Conservation (phyloP, 116 monocot genomes). For the Cymodocea nodosa region DNA sequence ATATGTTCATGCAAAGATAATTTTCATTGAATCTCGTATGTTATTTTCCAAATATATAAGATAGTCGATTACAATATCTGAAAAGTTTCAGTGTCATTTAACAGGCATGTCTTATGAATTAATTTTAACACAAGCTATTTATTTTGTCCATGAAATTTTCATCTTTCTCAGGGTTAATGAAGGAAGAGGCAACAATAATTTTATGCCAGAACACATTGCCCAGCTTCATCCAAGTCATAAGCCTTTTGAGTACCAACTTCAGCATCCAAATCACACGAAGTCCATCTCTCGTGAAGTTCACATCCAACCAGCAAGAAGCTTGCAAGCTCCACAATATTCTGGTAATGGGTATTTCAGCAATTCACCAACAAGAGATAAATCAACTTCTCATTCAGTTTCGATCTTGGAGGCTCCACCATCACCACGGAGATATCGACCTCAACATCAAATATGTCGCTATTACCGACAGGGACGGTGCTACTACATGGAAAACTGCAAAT, state of each 20-base stretch:
- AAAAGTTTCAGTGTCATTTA: neutral
- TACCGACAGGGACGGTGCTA: conserved; percentile 24
- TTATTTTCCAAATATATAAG: neutral
- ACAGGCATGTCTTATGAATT: neutral
- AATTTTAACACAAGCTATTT: neutral
- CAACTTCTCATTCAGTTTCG: neutral
- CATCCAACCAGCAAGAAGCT: neutral
- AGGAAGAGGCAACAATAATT: neutral
- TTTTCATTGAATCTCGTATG: neutral
- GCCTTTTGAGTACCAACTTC: neutral
- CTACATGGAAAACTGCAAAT: conserved; percentile 24
- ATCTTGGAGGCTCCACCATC: neutral
- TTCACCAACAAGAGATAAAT: neutral
- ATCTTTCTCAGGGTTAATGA: neutral
- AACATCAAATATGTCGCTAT: conserved; percentile 11
- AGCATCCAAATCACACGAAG: neutral
- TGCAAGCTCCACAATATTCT: too few species aligned
- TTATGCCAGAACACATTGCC: neutral
- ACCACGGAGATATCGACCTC: neutral
- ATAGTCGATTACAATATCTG: neutral
- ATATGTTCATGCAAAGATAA: neutral
- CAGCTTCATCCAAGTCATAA: neutral
- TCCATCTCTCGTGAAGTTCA: neutral
- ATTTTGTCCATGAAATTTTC: neutral
- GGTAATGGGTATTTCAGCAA: neutral